Percentiles rank a stretch among this genome's conserved stretches.
Conservation (phyloP, 176 grass and related monocot genomes). For the Saccharum spontaneum region DNA sequence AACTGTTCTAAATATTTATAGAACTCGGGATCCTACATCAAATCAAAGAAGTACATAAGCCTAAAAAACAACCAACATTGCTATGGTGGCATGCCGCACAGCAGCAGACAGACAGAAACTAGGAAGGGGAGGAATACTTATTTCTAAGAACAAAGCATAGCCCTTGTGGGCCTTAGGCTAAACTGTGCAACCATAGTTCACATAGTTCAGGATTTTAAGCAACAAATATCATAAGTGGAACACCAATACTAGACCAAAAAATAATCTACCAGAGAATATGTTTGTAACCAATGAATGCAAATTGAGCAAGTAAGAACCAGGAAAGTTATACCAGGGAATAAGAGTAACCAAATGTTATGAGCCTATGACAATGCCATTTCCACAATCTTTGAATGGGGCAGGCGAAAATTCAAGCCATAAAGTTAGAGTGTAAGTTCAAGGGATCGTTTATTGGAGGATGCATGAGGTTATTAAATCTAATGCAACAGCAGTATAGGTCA, state of each 20-base stretch:
- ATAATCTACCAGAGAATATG: neutral
- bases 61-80: constrained; percentile 16
- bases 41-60: constrained; percentile 5
- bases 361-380: neutral
- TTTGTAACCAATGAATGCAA: neutral
- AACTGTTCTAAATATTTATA: constrained; percentile 74
- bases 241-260: constrained; percentile 8
- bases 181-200: constrained; percentile 10
- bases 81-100: neutral
- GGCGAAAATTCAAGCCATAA: neutral
- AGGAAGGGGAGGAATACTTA: neutral
- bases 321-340: neutral
- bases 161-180: neutral
- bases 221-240: neutral
- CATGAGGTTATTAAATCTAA: neutral
- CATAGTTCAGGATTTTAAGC: neutral
- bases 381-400: neutral
- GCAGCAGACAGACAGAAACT: neutral
- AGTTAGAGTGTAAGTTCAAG: neutral
- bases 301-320: neutral
- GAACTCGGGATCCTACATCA: constrained; percentile 84
- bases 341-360: neutral
- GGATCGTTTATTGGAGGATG: neutral
- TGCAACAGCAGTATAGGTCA: neutral
- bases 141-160: neutral